Base-by-base conservation (phyloP, 306 rosid genomes). In the Dalbergia cochinchinensis region DNA sequence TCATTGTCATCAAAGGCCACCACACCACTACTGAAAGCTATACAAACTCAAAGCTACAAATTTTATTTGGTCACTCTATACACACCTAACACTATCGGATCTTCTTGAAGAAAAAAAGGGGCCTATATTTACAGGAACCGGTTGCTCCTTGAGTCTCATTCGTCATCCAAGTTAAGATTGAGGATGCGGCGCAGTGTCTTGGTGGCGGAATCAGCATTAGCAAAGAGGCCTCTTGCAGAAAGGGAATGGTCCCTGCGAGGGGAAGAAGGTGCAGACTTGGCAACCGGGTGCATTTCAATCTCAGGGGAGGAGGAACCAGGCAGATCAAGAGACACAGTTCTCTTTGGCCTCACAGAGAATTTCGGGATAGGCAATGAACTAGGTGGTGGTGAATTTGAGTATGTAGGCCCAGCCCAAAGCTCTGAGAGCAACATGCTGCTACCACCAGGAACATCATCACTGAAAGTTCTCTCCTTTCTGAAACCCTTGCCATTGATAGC, bases 401-500 rank as follows among this genome's bases (percentile, higher is more conserved):
- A 94, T 26, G 98, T 85, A 6, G 98, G 98, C 45, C 98, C 98
- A 51, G 98, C 98, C 98, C 98, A 94, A 33, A 86, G 97, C 77
- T 94, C 98, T 14, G 97, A 88, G 71, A 89, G 77, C 7, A 88
- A 83, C 68, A 90, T 47, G 6, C 81, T 77, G 26, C 81, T 74
- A 34, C 76, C 87, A 15, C 57, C 58, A 55, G 80, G 60, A 13
- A 81, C 37, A 12, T 57, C 62, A 9, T 81, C 88, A 69, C 53
- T 55, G 65, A 90, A 84, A 80, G 9, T 55, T 16, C 35, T 76
- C 44, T 53, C 88, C 72, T 81, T 85, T 79, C 18, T 55, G 45
- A 72, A 50, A 48, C 1, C 31, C 18, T 82, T 87, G 16, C 18
- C 37, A 48, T 71, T 44, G 54, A 94, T 90, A 11, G 90, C 58